A percentile compares a stretch with the other conserved stretches of the same genome.
These are phyloP conservation scores for Mycosphaerella arachidis DNA, from an alignment of 2,329 filamentous ascomycete species.

Conservation along the genomic window DNA sequence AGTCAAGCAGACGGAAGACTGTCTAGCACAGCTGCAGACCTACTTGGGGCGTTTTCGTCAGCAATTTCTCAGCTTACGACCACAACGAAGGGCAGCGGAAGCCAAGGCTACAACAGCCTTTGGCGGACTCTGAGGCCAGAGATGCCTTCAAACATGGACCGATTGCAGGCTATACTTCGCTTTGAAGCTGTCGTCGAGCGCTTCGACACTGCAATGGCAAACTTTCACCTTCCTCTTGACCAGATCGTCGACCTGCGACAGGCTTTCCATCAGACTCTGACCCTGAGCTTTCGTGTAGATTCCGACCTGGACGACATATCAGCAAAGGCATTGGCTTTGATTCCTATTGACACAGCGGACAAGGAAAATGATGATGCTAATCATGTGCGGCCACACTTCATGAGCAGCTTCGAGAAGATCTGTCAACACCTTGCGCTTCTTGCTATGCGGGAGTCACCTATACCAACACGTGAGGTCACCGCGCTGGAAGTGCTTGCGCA, in stretches of 20 bases:
- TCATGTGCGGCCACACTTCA: constrained; percentile 39
- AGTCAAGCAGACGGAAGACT: neutral
- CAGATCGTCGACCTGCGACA: constrained; percentile 25
- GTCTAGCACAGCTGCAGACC: neutral
- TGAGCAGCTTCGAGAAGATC: constrained; percentile 43
- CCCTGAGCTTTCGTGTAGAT: constrained; percentile 8
- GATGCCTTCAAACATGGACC: constrained; percentile 40
- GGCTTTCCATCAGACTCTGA: constrained; percentile 24
- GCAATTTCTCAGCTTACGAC: constrained; percentile 2
- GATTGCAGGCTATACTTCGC: constrained; percentile 37
- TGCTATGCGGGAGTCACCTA: neutral
- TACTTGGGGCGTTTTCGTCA: neutral
- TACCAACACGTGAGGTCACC: constrained; percentile 4
- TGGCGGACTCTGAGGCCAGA: constrained; percentile 65
- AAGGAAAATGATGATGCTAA: constrained; percentile 2
- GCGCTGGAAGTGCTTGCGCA: constrained; percentile 17
- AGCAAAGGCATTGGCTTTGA: constrained; percentile 13
- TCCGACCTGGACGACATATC: constrained; percentile 18
- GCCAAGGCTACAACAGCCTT: constrained; percentile 22
- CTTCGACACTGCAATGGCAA: constrained; percentile 36
- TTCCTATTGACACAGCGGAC: constrained; percentile 11
- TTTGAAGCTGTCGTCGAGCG: constrained; percentile 45
- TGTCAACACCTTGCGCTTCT: constrained; percentile 35
- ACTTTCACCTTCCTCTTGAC: constrained; percentile 23
- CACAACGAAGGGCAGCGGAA: constrained; percentile 8